phyloP scores from a whole-genome alignment of 306 rosid genomes.

The Argentina anserina region DNA sequence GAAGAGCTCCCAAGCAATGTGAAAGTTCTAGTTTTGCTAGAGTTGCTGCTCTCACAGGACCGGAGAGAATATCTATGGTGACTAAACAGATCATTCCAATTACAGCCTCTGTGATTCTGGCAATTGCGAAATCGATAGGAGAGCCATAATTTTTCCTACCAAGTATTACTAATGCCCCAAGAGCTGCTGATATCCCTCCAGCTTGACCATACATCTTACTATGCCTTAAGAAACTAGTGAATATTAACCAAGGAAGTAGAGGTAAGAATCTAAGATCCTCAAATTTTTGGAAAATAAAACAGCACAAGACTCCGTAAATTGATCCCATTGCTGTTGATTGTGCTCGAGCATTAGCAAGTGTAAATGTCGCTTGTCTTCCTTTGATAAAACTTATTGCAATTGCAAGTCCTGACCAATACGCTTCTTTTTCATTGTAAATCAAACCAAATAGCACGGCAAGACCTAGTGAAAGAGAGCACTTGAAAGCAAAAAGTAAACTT shows the following conservation, averaged over 20 bases:
- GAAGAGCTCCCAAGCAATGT: constrained; percentile 36
- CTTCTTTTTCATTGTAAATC: constrained; percentile 47
- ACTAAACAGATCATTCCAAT: constrained; percentile 63
- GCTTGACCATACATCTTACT: constrained; percentile 79
- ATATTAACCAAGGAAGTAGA: constrained; percentile 66
- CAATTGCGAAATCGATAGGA: constrained; percentile 57
- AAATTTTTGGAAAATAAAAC: constrained; percentile 35
- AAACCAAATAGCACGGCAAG: constrained; percentile 65
- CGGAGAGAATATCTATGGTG: constrained; percentile 39
- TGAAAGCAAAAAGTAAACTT: constrained; percentile 52
- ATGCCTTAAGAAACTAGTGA: constrained; percentile 56
- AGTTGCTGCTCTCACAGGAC: constrained; percentile 59
- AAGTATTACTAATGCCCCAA: constrained; percentile 61
- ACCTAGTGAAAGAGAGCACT: constrained; percentile 63
- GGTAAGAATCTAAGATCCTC: constrained; percentile 38
- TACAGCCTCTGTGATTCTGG: constrained; percentile 57
- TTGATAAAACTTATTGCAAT: constrained; percentile 52
- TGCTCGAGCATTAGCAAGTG: constrained; percentile 58
- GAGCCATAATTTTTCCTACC: constrained; percentile 62
- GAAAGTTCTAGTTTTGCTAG: constrained; percentile 62
- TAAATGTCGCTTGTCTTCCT: constrained; percentile 58
- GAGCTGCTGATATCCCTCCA: constrained; percentile 62
- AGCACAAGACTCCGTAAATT: constrained; percentile 57
- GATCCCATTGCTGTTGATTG: constrained; percentile 81
- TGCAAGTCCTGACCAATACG: constrained; percentile 72